Percentiles rank a stretch among this genome's conserved stretches.
phyloP scores from a whole-genome alignment of 805 yeast genomes.

The Millerozyma miso region DNA sequence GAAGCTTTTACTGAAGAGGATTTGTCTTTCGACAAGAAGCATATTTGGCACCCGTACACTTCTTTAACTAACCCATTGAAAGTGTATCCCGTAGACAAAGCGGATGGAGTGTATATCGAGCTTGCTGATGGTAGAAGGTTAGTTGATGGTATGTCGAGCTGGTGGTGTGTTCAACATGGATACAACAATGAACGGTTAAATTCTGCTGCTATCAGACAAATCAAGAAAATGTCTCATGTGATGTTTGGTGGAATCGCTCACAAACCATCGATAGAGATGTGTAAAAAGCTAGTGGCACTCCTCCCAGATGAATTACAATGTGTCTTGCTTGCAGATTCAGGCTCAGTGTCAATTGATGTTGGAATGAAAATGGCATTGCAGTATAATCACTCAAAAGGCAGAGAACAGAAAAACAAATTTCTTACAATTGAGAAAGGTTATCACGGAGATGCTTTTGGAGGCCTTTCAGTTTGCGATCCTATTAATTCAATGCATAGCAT shows the following conservation, averaged over 20 bases:
- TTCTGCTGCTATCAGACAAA: slow-evolving; percentile 26
- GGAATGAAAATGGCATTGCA: slow-evolving; percentile 33
- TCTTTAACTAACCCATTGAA: slow-evolving; percentile 18
- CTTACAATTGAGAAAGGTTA: slow-evolving; percentile 31
- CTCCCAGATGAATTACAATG: slow-evolving; percentile 21
- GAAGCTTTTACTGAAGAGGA: neutral
- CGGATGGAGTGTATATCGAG: slow-evolving; percentile 15
- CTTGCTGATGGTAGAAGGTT: slow-evolving; percentile 12
- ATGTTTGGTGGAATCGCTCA: slow-evolving; percentile 21
- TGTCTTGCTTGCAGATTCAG: slow-evolving; percentile 7
- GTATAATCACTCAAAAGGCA: slow-evolving; percentile 24
- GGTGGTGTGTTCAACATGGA: slow-evolving; percentile 30
- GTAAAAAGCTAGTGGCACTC: slow-evolving; percentile 23
- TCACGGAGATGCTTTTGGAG: slow-evolving; percentile 38
- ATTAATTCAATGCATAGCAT: slow-evolving; percentile 30
- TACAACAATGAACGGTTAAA: slow-evolving; percentile 15
- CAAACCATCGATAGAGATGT: slow-evolving; percentile 20
- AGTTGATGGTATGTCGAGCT: slow-evolving; percentile 26
- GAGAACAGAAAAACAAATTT: slow-evolving; percentile 19
- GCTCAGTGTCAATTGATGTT: slow-evolving; percentile 32
- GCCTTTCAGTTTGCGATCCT: slow-evolving; percentile 32
- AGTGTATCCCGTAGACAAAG: slow-evolving; percentile 17
- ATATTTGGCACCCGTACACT: slow-evolving; percentile 28
- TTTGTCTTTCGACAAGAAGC: slow-evolving; percentile 16
- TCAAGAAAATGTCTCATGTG: slow-evolving; percentile 18